Conservation (phyloP, 2,329 filamentous ascomycete species). For the Cyphellophora attinorum region DNA sequence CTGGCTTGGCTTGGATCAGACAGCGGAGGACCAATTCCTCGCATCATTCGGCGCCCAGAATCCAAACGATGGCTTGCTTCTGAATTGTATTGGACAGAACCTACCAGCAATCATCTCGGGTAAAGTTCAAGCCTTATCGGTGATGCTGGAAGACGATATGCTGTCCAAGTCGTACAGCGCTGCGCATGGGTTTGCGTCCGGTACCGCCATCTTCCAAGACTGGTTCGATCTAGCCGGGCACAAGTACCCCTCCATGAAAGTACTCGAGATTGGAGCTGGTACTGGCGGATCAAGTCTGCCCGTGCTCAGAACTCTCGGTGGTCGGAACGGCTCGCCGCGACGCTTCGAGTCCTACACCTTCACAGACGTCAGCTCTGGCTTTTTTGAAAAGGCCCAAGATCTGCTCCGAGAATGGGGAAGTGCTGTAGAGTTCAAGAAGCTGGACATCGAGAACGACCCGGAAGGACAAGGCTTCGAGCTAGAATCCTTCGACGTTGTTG, state of each 20-base stretch:
- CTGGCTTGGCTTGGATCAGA: too few relatives aligned
- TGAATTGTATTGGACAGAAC: too few relatives aligned
- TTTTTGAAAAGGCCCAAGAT: slow-evolving; percentile 5
- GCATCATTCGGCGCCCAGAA: too few relatives aligned
- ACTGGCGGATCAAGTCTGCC: slow-evolving; percentile 21
- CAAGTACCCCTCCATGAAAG: slow-evolving; percentile 12
- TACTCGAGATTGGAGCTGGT: slow-evolving; percentile 21
- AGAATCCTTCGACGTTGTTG: slow-evolving; percentile 22
- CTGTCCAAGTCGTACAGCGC: too few relatives aligned
- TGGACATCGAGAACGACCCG: slow-evolving; percentile 5
- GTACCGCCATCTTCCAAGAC: too few relatives aligned
- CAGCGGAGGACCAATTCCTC: too few relatives aligned
- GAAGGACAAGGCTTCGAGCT: slow-evolving; percentile 3
- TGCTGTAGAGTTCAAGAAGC: slow-evolving; percentile 2
- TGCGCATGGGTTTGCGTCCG: too few relatives aligned
- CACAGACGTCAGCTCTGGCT: slow-evolving; percentile 5
- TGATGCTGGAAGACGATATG: too few relatives aligned
- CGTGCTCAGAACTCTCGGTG: slow-evolving; percentile 9
- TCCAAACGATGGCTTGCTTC: too few relatives aligned
- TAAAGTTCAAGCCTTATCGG: too few relatives aligned
- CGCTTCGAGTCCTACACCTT: slow-evolving; percentile 2
- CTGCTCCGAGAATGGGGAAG: slow-evolving; percentile 4
- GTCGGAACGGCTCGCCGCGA: slow-evolving; percentile 1
- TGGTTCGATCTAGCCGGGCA: too few relatives aligned
- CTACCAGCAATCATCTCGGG: too few relatives aligned